Base-by-base conservation (phyloP, 1,284 basidiomycete species). In the Ustilago nuda region DNA sequence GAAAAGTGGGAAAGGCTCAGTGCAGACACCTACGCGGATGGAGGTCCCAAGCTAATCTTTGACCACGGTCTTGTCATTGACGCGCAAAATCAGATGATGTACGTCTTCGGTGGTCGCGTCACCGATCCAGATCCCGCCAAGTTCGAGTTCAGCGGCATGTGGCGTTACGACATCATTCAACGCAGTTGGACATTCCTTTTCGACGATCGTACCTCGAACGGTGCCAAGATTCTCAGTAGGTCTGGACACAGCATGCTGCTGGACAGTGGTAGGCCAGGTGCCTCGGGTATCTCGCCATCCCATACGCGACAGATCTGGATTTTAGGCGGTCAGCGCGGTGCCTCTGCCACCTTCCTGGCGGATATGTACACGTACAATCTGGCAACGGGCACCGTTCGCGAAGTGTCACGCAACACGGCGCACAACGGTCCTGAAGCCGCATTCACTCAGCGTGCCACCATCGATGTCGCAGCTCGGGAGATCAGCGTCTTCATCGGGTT, bases 41-140 rank as follows among this genome's bases (percentile, higher is more conserved):
- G 91, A 11, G 92, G 92, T 0, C 93, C 93, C 6, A 90, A 91
- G 2, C 87, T 93, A 39, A 87, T 93, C 57, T 92, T 91, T 77
- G 93, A 94, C 83, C 93, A 93, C 80, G 92, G 93, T 82, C 92
- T 94, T 90, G 90, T 88, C 43, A 90, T 94, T 72, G 92, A 94
- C 79, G 88, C 89, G 32, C 91, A 92, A 17, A 87, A 89, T 0
- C 92, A 92, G 82, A 88, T 91, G 15, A 84, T 94, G 19, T 94
- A 93, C 73, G 90, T 93, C 11, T 92, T 91, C 75, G 93, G 93
- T 11, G 93, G 93, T 3, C 89, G 91, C 9, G 88, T 93, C 8
- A 89, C 91, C 23, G 91, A 92, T 72, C 89, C 89, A 6, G 75
- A 79, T 55, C 69, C 79, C n/a, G 58, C 46, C 52, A 69, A 70